These are phyloP conservation scores for Gremmenia infestans DNA, from an alignment of 2,329 filamentous ascomycete genomes.

Conservation along the genomic window DNA sequence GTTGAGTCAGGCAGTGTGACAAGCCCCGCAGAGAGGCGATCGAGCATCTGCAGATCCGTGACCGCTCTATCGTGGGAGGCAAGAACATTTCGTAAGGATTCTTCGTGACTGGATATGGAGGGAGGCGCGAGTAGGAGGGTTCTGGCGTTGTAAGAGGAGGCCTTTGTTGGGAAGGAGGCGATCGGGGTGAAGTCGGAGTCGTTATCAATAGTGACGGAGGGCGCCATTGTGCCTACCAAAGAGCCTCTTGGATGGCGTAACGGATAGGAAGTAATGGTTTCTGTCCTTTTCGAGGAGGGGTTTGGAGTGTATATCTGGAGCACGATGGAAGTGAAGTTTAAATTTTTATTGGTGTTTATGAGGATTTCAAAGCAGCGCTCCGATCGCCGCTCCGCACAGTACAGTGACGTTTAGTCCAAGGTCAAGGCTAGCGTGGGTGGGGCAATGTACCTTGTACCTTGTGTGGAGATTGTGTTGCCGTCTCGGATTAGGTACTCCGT, in stretches of 20 bases:
- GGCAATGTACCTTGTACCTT: no score
- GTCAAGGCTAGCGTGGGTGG: no score
- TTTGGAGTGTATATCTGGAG: not conserved
- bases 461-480: no score
- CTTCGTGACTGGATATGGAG: conserved; percentile 80
- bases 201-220: conserved; percentile 29
- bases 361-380: no score
- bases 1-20: conserved; percentile 69
- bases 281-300: not conserved
- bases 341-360: no score
- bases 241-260: not conserved
- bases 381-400: no score
- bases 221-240: conserved; percentile 22
- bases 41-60: conserved; percentile 96
- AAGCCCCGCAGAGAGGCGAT: conserved; percentile 78
- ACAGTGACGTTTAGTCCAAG: no score
- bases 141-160: conserved; percentile 35
- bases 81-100: conserved; percentile 67
- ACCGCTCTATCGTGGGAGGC: conserved; percentile 65
- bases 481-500: no score
- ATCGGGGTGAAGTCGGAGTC: conserved; percentile 27
- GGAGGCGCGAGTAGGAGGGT: conserved; percentile 87
- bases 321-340: not conserved
- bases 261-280: not conserved
- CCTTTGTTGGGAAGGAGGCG: conserved; percentile 14